Evolutionary conservation across 148 eudicot species (phyloP), one percentile per base, ranked within the genome.

Genomic region (Rhododendron vialii): DNA sequence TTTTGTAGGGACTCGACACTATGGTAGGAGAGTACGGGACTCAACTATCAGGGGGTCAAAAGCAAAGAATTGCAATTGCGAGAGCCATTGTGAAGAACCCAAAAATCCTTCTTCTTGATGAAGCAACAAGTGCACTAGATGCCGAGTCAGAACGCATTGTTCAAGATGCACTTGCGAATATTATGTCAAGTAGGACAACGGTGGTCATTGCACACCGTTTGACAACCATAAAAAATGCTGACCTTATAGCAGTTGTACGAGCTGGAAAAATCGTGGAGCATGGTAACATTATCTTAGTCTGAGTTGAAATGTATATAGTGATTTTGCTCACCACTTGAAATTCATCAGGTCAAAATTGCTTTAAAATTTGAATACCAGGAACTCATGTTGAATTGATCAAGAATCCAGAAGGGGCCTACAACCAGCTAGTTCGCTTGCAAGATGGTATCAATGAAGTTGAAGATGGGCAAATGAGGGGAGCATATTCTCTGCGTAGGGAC

Each of bases 11-110:
- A 28, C 90, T 95, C 17, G 91, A 94, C 85, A 94, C 98, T 41
- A 93, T 93, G 96, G 98, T 92, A 35, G 98, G 98, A 41, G 98
- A 96, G 86, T 92, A 92, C 81, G 98, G 98, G 81, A 93, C 96
- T 83, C 95, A 93, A 80, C 93, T 96, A n/a, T 96, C 74, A 3
- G 74, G 74, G 17, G 74, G 74, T 2, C 74, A 67, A 26, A 67
- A 67, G 74, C 74, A 67, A 88, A 92, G 98, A 89, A 89, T 96
- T 79, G 98, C 98, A 65, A 94, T 95, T 48, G 98, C 98, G 22
- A 91, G 98, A 59, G 98, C 98, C 35, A 93, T 95, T 73, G 84
- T 94, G 43, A 95, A 94, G 87, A 87, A 93, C 75, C 98, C 98
- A 10, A 92, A 85, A 91, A 93, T 95, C 36, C 92, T 95, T 7